phyloP scores from a whole-genome alignment of 805 yeast species.

The Hanseniaspora lachancei region DNA sequence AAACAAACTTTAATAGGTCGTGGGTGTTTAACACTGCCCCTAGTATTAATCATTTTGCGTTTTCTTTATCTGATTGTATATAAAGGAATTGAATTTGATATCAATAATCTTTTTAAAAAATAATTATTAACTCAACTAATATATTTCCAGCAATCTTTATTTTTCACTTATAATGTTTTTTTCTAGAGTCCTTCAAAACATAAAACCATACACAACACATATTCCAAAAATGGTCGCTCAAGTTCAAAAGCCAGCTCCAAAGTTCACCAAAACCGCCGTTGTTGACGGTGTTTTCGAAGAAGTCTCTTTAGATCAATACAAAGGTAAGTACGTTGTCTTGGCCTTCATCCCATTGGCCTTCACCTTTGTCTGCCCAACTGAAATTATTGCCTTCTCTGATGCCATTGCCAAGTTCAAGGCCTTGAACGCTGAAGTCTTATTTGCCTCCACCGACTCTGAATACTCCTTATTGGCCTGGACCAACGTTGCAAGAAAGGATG shows the following conservation, averaged over 20 bases:
- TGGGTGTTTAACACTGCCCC: too few species aligned
- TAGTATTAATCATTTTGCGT: too few species aligned
- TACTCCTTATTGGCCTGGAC: conserved; percentile 97
- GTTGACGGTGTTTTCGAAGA: conserved; percentile 94
- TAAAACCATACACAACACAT: background rate
- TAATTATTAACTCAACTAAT: too few species aligned
- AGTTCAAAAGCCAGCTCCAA: conserved; percentile 93
- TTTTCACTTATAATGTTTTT: background rate
- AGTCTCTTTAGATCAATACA: conserved; percentile 82
- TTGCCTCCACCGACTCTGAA: conserved; percentile 98
- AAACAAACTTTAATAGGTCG: too few species aligned
- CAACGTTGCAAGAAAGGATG: conserved; percentile 87
- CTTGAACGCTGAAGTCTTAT: conserved; percentile 75
- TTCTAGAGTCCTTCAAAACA: background rate
- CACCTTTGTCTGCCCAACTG: conserved; percentile 99
- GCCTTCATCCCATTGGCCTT: conserved; percentile 98
- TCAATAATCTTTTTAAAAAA: background rate
- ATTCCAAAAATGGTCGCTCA: conserved; percentile 59
- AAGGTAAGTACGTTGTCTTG: conserved; percentile 94
- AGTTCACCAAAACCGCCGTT: conserved; percentile 93
- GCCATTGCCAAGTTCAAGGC: conserved; percentile 81
- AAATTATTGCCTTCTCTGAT: conserved; percentile 95
- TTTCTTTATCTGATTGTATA: background rate
- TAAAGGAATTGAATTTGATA: too few species aligned
- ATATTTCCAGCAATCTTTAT: too few species aligned